Conservation (phyloP, 2,329 filamentous ascomycete species). For the Paracoccidioides brasiliensis region DNA sequence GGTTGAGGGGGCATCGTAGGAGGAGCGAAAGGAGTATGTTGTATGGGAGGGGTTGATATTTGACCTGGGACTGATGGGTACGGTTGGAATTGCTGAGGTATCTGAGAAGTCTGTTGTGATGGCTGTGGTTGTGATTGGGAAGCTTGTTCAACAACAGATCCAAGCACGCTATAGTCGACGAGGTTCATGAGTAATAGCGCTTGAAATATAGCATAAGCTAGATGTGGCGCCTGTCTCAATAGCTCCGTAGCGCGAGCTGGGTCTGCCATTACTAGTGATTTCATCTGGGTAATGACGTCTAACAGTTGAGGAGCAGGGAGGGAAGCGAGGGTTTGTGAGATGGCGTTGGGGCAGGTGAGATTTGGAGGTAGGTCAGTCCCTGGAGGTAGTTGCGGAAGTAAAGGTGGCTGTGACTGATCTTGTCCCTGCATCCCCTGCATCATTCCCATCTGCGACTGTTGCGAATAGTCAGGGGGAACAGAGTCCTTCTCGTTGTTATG, state of each 20-base stretch:
- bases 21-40: constrained; percentile 29
- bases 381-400: constrained; percentile 66
- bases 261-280: constrained; percentile 69
- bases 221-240: constrained; percentile 76
- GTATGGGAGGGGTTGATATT: constrained; percentile 39
- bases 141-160: constrained; percentile 60
- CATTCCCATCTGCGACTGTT: constrained; percentile 22
- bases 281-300: constrained; percentile 90
- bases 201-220: constrained; percentile 91
- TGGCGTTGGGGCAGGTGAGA: constrained; percentile 75
- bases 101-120: constrained; percentile 24
- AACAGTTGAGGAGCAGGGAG: constrained; percentile 80
- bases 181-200: constrained; percentile 84
- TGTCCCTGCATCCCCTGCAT: constrained; percentile 25
- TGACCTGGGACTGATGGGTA: constrained; percentile 31
- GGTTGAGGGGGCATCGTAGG: constrained; percentile 25
- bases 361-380: constrained; percentile 75
- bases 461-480: constrained; percentile 38
- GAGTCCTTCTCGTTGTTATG: constrained; percentile 75
- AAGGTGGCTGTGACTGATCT: constrained; percentile 30
- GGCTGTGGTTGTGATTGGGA: constrained; percentile 32
- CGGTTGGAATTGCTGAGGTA: constrained; percentile 25
- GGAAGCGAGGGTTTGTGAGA: constrained; percentile 78
- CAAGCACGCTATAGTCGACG: constrained; percentile 71
- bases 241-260: constrained; percentile 75